Evolutionary conservation across 31 red algal species (phyloP), one percentile per base, ranked within the genome.

Genomic region (Asparagopsis taxiformis): DNA sequence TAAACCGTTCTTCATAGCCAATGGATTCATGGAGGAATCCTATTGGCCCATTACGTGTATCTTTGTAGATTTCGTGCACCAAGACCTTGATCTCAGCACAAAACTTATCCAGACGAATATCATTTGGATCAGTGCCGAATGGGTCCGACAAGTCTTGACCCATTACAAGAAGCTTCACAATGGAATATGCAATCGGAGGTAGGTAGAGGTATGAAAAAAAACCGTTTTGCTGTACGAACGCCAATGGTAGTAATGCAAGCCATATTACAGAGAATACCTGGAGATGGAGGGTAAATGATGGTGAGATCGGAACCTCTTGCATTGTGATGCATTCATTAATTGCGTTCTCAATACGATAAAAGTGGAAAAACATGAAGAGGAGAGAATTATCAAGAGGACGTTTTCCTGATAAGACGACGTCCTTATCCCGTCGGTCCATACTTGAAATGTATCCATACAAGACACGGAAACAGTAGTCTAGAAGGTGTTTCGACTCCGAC

Each of bases 121-220:
- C 77, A 57, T 82, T 31, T 28, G 37, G 28, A 25, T 82, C 77
- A 48, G 51, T 56, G 33, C 77, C 77, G 37, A 70, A 82, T 9
- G 77, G 77, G 54, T 82, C 77, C 20, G 77, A 23, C 5, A 82
- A 48, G 25, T 82, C 63, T 44, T 13, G 64, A 2, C 74, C 74
- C 33, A 79, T 67, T 1, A 30, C 23, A 25, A 70, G 50, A n/a
- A 82, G 51, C 17, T 60, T 70, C 15, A 82, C 33, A 32, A 82
- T 71, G 2, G 65, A 69, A 31, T 82, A 82, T 3, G 48, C 63
- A 39, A 82, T 82, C 0, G 65, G 65, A 24, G 59, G 59, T 3
- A 82, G 29, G 38, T 60, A 82, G 3, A 82, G 17, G 49, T 70
- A 70, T 1, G 65, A 35, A 10, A 70, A 29, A 39, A 60, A 71